Evolutionary conservation across 495 filamentous ascomycete species (phyloP).

Genomic region (Penicillium coprophilum): DNA sequence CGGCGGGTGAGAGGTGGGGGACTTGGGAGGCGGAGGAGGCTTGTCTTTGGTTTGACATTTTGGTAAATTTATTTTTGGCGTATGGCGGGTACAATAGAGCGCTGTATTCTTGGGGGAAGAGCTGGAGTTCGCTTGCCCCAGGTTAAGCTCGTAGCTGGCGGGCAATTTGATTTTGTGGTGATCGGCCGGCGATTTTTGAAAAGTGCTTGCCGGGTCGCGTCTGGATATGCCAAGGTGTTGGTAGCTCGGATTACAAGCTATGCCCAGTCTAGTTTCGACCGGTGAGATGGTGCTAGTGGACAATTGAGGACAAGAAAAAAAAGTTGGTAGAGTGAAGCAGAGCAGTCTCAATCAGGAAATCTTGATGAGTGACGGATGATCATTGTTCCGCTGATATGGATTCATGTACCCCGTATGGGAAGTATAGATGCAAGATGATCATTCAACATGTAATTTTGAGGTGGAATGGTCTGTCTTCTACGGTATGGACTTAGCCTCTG

Average conservation of each 20-base stretch:
- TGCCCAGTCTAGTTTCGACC: background rate
- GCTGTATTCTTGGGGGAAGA: background rate
- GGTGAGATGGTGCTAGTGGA: slow-evolving; percentile 1
- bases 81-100: background rate
- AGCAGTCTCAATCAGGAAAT: slow-evolving; percentile 41
- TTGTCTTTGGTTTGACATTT: slow-evolving; percentile 45
- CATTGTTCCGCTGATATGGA: slow-evolving; percentile 27
- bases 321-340: slow-evolving; percentile 6
- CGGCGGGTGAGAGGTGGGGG: slow-evolving; percentile 82
- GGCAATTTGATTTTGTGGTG: slow-evolving; percentile 7
- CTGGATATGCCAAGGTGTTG: background rate
- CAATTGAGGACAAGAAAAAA: slow-evolving; percentile 21
- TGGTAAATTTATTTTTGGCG: background rate
- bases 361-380: slow-evolving; percentile 32
- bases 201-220: background rate
- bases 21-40: slow-evolving; percentile 48
- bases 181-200: slow-evolving; percentile 12
- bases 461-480: background rate
- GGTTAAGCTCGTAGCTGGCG: slow-evolving; percentile 1
- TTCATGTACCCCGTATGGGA: background rate
- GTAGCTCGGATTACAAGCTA: background rate
- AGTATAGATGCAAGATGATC: background rate
- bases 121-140: background rate
- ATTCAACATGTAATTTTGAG: background rate
- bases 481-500: background rate